Evolutionary conservation across 257 asterid genomes (phyloP).

Genomic region (Solanum chiquidenum): DNA sequence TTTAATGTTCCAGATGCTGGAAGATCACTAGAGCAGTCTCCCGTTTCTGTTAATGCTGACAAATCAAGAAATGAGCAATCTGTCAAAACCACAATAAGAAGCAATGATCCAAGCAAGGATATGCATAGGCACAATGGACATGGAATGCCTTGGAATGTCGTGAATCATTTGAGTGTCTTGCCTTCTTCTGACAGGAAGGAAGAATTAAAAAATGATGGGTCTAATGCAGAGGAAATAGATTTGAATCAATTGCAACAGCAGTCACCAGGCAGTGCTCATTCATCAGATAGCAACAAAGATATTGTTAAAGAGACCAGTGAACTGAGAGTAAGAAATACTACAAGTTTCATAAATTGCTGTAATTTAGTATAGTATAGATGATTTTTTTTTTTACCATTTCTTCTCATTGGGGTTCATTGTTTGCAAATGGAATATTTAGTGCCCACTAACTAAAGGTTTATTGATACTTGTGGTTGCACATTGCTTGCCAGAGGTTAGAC

Average conservation of each 20-base stretch:
- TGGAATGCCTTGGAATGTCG: background rate
- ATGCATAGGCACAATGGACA: background rate
- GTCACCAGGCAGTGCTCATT: constrained; percentile 3
- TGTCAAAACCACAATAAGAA: background rate
- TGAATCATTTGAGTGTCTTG: background rate
- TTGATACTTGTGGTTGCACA: background rate
- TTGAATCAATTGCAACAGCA: constrained; percentile 7
- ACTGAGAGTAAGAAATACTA: background rate
- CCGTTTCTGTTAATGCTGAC: background rate
- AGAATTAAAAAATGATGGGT: background rate
- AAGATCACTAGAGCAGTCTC: background rate
- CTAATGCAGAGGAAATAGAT: constrained; percentile 3
- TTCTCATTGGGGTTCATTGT: background rate
- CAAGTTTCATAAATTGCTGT: background rate
- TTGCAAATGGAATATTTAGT: background rate
- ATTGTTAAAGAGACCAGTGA: background rate
- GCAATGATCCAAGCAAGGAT: background rate
- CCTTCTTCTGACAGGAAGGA: background rate
- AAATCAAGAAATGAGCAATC: background rate
- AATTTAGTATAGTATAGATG: background rate
- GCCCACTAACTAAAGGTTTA: background rate
- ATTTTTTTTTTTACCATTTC: background rate
- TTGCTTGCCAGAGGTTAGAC: background rate
- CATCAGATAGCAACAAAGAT: constrained; percentile 6
- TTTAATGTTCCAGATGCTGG: background rate